These are phyloP conservation scores for Lodderomyces beijingensis DNA, from an alignment of 1,139 yeast genomes.

Conservation along the genomic window DNA sequence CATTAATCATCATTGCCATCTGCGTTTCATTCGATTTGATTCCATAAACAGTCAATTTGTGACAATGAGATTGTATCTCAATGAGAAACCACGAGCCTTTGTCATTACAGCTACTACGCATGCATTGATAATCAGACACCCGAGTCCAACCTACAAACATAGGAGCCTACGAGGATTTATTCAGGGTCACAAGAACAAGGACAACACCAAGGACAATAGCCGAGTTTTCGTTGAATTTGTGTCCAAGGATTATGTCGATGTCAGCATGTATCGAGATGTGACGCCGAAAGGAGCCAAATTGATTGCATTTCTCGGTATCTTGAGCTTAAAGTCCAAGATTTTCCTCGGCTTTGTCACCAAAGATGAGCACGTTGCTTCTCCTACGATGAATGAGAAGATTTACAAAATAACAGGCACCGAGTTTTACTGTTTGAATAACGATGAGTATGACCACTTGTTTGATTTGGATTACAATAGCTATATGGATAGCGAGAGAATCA, in stretches of 20 bases:
- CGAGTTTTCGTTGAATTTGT: slow-evolving; percentile 52
- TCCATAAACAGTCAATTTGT: too few species aligned
- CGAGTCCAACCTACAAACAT: slow-evolving; percentile 26
- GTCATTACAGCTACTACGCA: slow-evolving; percentile 45
- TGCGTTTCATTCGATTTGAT: too few species aligned
- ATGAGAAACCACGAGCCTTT: slow-evolving; percentile 51
- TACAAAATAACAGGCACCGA: slow-evolving; percentile 53
- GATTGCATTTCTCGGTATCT: slow-evolving; percentile 58
- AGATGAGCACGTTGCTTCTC: slow-evolving; percentile 55
- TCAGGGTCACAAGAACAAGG: slow-evolving; percentile 7
- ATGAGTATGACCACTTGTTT: slow-evolving; percentile 44
- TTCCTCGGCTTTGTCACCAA: slow-evolving; percentile 58
- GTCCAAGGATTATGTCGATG: slow-evolving; percentile 30
- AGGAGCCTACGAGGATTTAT: slow-evolving; percentile 9
- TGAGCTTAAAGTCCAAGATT: slow-evolving; percentile 49
- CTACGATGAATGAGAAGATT: slow-evolving; percentile 51
- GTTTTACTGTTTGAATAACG: slow-evolving; percentile 58
- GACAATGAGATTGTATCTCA: slow-evolving; percentile 51
- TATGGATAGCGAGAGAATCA: slow-evolving; percentile 19
- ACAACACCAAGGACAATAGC: slow-evolving; percentile 10
- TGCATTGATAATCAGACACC: slow-evolving; percentile 50
- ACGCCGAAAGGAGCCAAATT: slow-evolving; percentile 32
- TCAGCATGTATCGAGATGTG: slow-evolving; percentile 39
- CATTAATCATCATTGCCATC: too few species aligned
- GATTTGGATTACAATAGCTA: slow-evolving; percentile 20